Evolutionary conservation across 202 grass and related monocot species (phyloP), one percentile per base, ranked within the genome.

Genomic region (Bolboschoenoplectus hybrid): DNA sequence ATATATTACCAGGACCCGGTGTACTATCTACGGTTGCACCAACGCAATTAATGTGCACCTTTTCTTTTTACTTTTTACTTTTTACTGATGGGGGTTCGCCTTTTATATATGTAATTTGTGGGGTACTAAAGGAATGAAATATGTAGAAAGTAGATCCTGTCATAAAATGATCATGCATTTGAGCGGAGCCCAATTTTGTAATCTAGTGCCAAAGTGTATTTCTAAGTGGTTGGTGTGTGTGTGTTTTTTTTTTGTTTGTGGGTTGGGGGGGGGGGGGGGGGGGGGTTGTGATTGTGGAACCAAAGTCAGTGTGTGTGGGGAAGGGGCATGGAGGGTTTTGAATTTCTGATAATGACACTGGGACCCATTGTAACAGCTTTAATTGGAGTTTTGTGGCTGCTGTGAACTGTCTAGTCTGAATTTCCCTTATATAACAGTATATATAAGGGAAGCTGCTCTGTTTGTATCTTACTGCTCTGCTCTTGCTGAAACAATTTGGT

Each of bases 341-440:
- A 70, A 1, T 12, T 11, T 67, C 35, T 41, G 36, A 79, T 58
- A 78, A 40, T 57, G 75, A 79, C 52, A 79, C 58, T 58, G 53
- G 51, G 52, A 3, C 52, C 52, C 51, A 79, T 16, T 78, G 51
- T 17, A 78, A 78, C 74, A 78, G 32, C 74, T 56, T 56, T 38
- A 47, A 52, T 55, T 53, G 73, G 49, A 77, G 32, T 13, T 77
- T 78, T 79, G 74, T 58, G 74, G 74, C 74, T 79, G 52, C 50
- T 17, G 51, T 57, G 51, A 57, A 53, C 32, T 77, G 74, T 77
- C 45, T 11, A 50, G 45, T 51, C 43, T 43, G 9, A 52, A 26
- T 44, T 74, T 74, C 9, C 52, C 9, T 17, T 78, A 39, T 78
- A 2, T 36, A 51, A 12, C 56, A 2, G 10, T 75, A 13, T 14